Conservation (phyloP, 2,329 filamentous ascomycete genomes). For the Aspergillus sp. region DNA sequence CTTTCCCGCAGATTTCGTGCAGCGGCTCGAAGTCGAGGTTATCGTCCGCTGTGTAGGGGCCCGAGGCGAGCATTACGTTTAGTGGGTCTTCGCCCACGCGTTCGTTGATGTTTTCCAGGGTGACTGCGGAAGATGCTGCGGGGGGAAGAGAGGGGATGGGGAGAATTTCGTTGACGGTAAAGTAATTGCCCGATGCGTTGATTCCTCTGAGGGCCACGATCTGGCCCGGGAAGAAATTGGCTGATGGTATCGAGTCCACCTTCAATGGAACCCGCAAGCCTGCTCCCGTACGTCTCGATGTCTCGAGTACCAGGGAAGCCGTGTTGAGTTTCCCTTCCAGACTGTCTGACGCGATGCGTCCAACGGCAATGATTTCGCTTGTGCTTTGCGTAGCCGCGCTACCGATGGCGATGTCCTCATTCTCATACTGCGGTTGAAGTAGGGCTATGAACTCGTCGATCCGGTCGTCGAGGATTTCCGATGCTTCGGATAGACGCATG, state of each 20-base stretch:
- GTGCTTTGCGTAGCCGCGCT: constrained; percentile 80
- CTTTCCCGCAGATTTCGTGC: constrained; percentile 69
- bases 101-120: constrained; percentile 60
- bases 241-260: constrained; percentile 58
- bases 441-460: constrained; percentile 82
- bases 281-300: constrained; percentile 72
- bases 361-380: constrained; percentile 79
- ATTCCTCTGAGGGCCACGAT: constrained; percentile 80
- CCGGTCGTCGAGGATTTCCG: constrained; percentile 86
- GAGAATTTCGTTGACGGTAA: constrained; percentile 69
- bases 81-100: constrained; percentile 64
- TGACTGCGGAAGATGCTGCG: constrained; percentile 60
- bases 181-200: constrained; percentile 78
- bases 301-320: constrained; percentile 80
- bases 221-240: constrained; percentile 89
- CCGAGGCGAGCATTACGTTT: constrained; percentile 68
- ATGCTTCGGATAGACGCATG: constrained; percentile 88
- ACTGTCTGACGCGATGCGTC: constrained; percentile 81
- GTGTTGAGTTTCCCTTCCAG: constrained; percentile 76
- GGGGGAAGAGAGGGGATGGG: constrained; percentile 64
- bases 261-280: constrained; percentile 75
- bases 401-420: constrained; percentile 75
- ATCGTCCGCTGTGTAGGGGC: constrained; percentile 86
- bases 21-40: constrained; percentile 87
- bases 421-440: constrained; percentile 62